Percentiles rank a stretch among this genome's conserved stretches.
phyloP scores from a whole-genome alignment of 2,329 filamentous ascomycete species.

The Emmonsiellopsis sp. region DNA sequence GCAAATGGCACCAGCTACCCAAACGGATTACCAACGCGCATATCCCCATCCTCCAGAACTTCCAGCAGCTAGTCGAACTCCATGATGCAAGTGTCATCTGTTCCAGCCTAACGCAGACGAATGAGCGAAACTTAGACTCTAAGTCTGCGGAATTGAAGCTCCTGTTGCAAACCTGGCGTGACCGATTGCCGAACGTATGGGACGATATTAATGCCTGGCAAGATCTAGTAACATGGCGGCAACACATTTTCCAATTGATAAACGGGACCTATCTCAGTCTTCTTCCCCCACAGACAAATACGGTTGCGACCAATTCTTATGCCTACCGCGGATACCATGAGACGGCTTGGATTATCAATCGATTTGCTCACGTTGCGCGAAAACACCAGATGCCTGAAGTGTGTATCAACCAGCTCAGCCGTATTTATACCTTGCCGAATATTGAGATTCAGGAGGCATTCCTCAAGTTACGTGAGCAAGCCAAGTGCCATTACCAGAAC shows the following conservation, averaged over 20 bases:
- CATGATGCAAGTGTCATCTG: conserved; percentile 98
- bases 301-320: conserved; percentile 81
- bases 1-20: conserved; percentile 98
- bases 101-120: conserved; percentile 78
- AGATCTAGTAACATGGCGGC: conserved; percentile 97
- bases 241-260: conserved; percentile 97
- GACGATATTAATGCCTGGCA: conserved; percentile 99
- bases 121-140: conserved; percentile 72
- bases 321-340: conserved; percentile 97
- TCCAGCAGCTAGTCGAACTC: conserved; percentile 93
- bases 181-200: conserved; percentile 94
- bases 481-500: conserved; percentile 98
- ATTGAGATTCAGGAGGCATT: conserved; percentile 99
- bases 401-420: conserved; percentile 91
- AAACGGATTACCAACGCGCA: conserved; percentile 89
- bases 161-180: conserved; percentile 87
- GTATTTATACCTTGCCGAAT: conserved; percentile 97
- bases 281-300: conserved; percentile 69
- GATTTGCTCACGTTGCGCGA: conserved; percentile 92
- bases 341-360: conserved; percentile 99
- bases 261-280: conserved; percentile 87
- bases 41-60: conserved; percentile 89
- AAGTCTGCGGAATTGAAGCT: conserved; percentile 96
- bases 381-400: conserved; percentile 96
- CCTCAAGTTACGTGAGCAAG: conserved; percentile 94